phyloP scores from a whole-genome alignment of 2,329 filamentous ascomycete species.

The Arthroderma sp. region DNA sequence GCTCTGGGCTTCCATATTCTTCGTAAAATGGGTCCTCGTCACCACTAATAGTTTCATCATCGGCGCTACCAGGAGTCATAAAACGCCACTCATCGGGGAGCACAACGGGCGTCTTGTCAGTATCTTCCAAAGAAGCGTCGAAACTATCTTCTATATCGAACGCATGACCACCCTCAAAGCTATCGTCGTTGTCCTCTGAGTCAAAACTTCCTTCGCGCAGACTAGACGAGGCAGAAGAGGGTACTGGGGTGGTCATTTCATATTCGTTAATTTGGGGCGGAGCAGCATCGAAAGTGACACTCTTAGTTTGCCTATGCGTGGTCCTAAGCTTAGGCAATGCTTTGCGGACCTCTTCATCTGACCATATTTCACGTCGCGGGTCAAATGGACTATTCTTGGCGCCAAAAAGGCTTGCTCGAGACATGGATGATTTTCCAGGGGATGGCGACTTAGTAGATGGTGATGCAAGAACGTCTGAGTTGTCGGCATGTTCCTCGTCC shows the following conservation, averaged over 20 bases:
- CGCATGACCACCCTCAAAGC: slow-evolving; percentile 43
- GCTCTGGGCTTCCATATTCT: slow-evolving; percentile 52
- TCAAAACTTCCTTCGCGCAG: slow-evolving; percentile 92
- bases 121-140: slow-evolving; percentile 87
- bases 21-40: slow-evolving; percentile 56
- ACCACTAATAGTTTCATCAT: slow-evolving; percentile 39
- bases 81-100: slow-evolving; percentile 89
- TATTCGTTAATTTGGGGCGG: slow-evolving; percentile 95
- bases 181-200: slow-evolving; percentile 60
- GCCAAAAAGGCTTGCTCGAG: slow-evolving; percentile 46
- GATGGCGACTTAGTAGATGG: slow-evolving; percentile 50
- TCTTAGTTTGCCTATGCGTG: slow-evolving; percentile 79
- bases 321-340: slow-evolving; percentile 28
- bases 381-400: slow-evolving; percentile 52
- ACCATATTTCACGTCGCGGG: slow-evolving; percentile 54
- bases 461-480: slow-evolving; percentile 16
- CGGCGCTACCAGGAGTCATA: slow-evolving; percentile 53
- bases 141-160: slow-evolving; percentile 73
- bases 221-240: slow-evolving; percentile 80
- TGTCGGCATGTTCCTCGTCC: background rate
- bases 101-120: slow-evolving; percentile 95
- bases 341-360: slow-evolving; percentile 34
- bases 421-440: slow-evolving; percentile 81
- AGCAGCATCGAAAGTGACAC: slow-evolving; percentile 88
- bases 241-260: slow-evolving; percentile 90